A percentile compares a stretch with the other conserved stretches of the same genome.
phyloP scores from a whole-genome alignment of 2,329 filamentous ascomycete species.

The Furcasterigmium sp. region DNA sequence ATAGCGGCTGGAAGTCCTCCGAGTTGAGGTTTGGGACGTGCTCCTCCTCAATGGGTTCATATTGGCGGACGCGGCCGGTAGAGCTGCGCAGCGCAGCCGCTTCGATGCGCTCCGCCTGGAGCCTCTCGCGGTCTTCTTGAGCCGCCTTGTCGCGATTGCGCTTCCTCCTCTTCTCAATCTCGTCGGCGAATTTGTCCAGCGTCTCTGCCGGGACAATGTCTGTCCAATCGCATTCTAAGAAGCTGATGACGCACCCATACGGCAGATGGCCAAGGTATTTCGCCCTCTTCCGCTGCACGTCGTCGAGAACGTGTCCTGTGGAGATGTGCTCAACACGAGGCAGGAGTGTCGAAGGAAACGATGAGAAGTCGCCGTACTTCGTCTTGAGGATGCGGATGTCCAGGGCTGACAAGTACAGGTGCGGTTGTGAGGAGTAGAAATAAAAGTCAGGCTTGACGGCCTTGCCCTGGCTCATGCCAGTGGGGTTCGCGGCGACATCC shows the following conservation, averaged over 20 bases:
- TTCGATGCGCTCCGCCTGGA: slow-evolving; percentile 77
- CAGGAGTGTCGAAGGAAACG: slow-evolving; percentile 79
- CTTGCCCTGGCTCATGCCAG: slow-evolving; percentile 11
- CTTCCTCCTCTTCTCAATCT: slow-evolving; percentile 72
- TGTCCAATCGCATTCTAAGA: slow-evolving; percentile 92
- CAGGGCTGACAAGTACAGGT: slow-evolving; percentile 84
- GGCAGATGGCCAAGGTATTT: slow-evolving; percentile 87
- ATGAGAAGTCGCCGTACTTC: slow-evolving; percentile 76
- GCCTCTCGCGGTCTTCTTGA: slow-evolving; percentile 78
- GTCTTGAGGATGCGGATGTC: slow-evolving; percentile 91
- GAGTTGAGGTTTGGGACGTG: slow-evolving; percentile 38
- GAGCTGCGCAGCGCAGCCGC: slow-evolving; percentile 59
- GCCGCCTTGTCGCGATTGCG: slow-evolving; percentile 77
- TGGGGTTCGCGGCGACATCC: slow-evolving; percentile 1
- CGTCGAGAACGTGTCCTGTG: slow-evolving; percentile 81
- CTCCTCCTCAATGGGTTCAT: slow-evolving; percentile 33
- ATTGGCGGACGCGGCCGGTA: slow-evolving; percentile 31
- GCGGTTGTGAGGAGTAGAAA: slow-evolving; percentile 83
- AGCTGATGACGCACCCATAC: slow-evolving; percentile 84
- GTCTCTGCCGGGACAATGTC: slow-evolving; percentile 75
- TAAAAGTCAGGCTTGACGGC: slow-evolving; percentile 54
- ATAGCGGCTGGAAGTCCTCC: slow-evolving; percentile 62
- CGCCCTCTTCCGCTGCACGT: slow-evolving; percentile 73
- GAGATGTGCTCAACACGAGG: slow-evolving; percentile 87
- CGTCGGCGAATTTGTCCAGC: slow-evolving; percentile 68